Base-by-base conservation (phyloP, 176 grass and related monocot species). In the Musa schizocarpa region DNA sequence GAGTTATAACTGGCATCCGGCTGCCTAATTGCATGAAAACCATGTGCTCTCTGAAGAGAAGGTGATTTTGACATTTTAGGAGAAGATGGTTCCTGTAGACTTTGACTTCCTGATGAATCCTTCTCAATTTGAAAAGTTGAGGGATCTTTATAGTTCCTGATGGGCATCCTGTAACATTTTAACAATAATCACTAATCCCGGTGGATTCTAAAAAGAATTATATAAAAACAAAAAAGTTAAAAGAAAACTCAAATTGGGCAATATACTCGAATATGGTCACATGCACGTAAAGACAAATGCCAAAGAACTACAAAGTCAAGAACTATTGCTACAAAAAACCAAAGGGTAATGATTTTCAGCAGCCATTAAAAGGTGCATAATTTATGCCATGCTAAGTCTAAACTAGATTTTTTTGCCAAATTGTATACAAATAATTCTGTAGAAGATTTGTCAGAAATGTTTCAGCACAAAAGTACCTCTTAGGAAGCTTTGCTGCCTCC, bases 11-110 rank as follows among this genome's bases (percentile, higher is more conserved):
- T 94, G 12, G 80, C 77, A 80, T 92, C 86, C 79, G 83, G 83
- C 71, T 88, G 84, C 78, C 81, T 71, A 85, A 89, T 81, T 50
- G 86, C 79, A 87, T 89, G 88, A 84, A 85, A 73, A 69, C 86
- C 88, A 87, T 91, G 88, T 58, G 84, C 76, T 79, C 79, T 89
- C 71, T 99, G 96, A 80, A 99, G 86, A 78, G 96, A 99, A 65
- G 91, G 91, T 77, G 96, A 94, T 87, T 99, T 99, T 76, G 86
- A 50, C 96, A 99, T 95, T 80, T 91, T 91, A 27, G 96, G 96
- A 84, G 96, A 99, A 26, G 88, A 91, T 3, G 88, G 73, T 24
- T 99, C 95, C 85, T 99, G 90, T 74, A 89, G 83, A 65, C 79
- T 84, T 27, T 85, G 87, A 64, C 93, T 92, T 64, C 85, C 72